Evolutionary conservation across 2,329 filamentous ascomycete genomes (phyloP).

Genomic region (Diaporthe ampelina): DNA sequence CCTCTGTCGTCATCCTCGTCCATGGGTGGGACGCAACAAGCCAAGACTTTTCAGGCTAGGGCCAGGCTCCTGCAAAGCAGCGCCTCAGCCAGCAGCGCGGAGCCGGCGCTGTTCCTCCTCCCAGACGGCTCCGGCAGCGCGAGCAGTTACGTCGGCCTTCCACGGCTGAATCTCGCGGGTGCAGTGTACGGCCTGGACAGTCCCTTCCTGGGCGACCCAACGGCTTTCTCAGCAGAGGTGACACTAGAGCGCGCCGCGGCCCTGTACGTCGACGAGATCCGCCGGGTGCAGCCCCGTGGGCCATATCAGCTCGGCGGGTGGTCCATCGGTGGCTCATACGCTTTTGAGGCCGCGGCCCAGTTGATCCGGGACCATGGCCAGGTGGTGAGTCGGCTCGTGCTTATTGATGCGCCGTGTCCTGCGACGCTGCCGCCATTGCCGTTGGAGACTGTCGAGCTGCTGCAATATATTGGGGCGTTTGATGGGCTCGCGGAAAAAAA

Average conservation of each 20-base stretch:
- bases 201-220: constrained; percentile 77
- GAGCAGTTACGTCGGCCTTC: constrained; percentile 74
- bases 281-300: constrained; percentile 76
- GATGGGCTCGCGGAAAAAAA: not conserved
- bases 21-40: no score
- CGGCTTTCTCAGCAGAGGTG: constrained; percentile 69
- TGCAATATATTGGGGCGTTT: not conserved
- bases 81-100: constrained; percentile 56
- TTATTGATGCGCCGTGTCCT: not conserved
- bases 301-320: constrained; percentile 79
- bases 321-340: constrained; percentile 77
- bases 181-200: constrained; percentile 72
- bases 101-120: constrained; percentile 63
- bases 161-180: constrained; percentile 60
- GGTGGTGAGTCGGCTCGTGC: not conserved
- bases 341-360: constrained; percentile 34
- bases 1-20: not conserved
- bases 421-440: not conserved
- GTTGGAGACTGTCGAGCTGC: not conserved
- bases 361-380: not conserved
- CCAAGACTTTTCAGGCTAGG: not conserved
- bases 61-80: constrained; percentile 63
- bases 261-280: constrained; percentile 78
- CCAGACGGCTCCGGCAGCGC: constrained; percentile 71
- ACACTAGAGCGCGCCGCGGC: constrained; percentile 74